A percentile compares a stretch with the other conserved stretches of the same genome.
These are phyloP conservation scores for Aspergillus fumigatiaffinis DNA, from an alignment of 2,329 filamentous ascomycete species.

Conservation along the genomic window DNA sequence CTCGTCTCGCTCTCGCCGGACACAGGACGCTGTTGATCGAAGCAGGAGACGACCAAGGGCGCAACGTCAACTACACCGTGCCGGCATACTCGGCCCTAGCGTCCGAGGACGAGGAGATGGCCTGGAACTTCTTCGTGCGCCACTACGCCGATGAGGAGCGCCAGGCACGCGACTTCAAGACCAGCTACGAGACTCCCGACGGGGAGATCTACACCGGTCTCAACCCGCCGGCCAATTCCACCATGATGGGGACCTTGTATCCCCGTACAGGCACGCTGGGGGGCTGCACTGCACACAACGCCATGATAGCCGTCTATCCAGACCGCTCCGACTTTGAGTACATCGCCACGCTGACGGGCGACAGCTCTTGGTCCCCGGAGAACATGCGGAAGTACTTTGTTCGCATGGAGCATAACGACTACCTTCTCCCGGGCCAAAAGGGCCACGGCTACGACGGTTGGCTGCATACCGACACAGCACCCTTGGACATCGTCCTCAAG, in stretches of 20 bases:
- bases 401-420: slow-evolving; percentile 52
- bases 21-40: slow-evolving; percentile 37
- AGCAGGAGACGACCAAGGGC: slow-evolving; percentile 34
- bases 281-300: slow-evolving; percentile 60
- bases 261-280: slow-evolving; percentile 56
- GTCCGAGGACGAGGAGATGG: slow-evolving; percentile 26
- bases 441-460: slow-evolving; percentile 44
- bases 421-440: slow-evolving; percentile 38
- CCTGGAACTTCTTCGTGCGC: slow-evolving; percentile 36
- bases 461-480: slow-evolving; percentile 21
- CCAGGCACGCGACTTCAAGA: slow-evolving; percentile 32
- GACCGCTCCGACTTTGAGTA: slow-evolving; percentile 57
- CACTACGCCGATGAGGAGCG: slow-evolving; percentile 30
- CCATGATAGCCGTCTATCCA: slow-evolving; percentile 57
- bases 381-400: slow-evolving; percentile 58
- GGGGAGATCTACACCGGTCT: slow-evolving; percentile 53
- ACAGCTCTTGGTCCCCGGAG: slow-evolving; percentile 53
- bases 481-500: slow-evolving; percentile 48
- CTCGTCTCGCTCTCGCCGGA: slow-evolving; percentile 32
- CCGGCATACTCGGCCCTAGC: slow-evolving; percentile 25
- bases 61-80: slow-evolving; percentile 26
- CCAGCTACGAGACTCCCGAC: slow-evolving; percentile 42
- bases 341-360: slow-evolving; percentile 57
- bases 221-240: slow-evolving; percentile 51
- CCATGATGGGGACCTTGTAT: slow-evolving; percentile 53